Conservation (phyloP, 176 grass and related monocot genomes). For the Avena atlantica region DNA sequence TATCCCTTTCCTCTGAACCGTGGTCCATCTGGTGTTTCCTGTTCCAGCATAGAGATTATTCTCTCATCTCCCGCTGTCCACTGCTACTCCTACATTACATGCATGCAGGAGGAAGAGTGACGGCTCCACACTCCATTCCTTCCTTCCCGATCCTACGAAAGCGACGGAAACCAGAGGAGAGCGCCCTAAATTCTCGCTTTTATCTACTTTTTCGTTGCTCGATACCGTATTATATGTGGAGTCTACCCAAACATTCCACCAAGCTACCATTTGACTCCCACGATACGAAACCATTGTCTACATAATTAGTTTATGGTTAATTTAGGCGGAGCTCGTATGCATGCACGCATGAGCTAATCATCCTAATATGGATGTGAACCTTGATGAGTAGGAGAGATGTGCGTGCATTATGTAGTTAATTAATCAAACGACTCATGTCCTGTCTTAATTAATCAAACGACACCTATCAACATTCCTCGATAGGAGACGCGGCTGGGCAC, state of each 20-base stretch:
- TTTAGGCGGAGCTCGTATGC: neutral
- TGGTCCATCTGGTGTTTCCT: too few relatives aligned
- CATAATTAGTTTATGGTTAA: neutral
- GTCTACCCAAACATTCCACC: constrained; percentile 34
- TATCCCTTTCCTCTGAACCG: too few relatives aligned
- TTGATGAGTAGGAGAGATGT: too few relatives aligned
- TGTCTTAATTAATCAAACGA: neutral
- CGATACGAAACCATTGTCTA: neutral
- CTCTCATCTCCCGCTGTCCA: too few relatives aligned
- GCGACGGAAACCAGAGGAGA: constrained; percentile 52
- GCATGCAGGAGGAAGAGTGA: constrained; percentile 48
- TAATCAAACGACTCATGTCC: neutral
- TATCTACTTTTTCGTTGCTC: neutral
- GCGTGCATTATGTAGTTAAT: neutral
- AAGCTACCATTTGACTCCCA: constrained; percentile 21
- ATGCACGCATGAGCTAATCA: neutral
- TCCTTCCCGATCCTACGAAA: constrained; percentile 36
- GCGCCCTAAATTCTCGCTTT: constrained; percentile 17
- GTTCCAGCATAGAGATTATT: too few relatives aligned
- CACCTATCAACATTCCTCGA: too few relatives aligned
- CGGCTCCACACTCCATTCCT: constrained; percentile 55
- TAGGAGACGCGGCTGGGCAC: too few relatives aligned
- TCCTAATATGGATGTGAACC: too few relatives aligned
- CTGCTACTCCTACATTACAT: too few relatives aligned
- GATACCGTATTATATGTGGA: constrained; percentile 15